These are phyloP conservation scores for Cercospora sp. DNA, from an alignment of 2,329 filamentous ascomycete species.

Conservation along the genomic window DNA sequence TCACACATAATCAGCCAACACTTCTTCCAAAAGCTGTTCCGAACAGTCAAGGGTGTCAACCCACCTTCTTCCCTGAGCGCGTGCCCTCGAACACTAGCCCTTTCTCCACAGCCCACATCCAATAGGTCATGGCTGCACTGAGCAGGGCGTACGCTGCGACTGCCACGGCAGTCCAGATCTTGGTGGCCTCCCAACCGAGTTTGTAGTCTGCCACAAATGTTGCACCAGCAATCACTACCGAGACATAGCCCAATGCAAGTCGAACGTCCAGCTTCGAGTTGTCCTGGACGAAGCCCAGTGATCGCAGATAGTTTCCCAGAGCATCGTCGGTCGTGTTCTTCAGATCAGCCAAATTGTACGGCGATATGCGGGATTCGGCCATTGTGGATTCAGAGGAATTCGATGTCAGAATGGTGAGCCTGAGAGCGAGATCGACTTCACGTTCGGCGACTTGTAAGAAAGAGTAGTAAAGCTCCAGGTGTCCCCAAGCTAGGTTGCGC, in stretches of 20 bases:
- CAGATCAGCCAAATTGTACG: conserved; percentile 65
- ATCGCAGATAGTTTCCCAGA: conserved; percentile 88
- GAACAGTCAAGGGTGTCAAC: conserved; percentile 18
- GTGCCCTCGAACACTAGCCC: conserved; percentile 79
- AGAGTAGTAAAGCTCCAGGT: conserved; percentile 9
- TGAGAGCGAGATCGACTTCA: background rate
- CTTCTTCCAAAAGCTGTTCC: background rate
- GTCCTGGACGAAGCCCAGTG: conserved; percentile 78
- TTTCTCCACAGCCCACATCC: conserved; percentile 82
- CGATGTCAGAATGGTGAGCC: background rate
- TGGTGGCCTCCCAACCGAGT: conserved; percentile 83
- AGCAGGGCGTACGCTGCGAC: conserved; percentile 77
- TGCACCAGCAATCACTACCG: conserved; percentile 75
- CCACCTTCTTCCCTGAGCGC: conserved; percentile 65
- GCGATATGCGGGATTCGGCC: conserved; percentile 40
- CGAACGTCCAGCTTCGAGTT: conserved; percentile 80
- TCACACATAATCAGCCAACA: background rate
- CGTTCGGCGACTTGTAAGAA: background rate
- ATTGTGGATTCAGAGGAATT: conserved; percentile 22
- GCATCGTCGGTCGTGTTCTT: conserved; percentile 97
- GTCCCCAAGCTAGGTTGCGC: conserved; percentile 3
- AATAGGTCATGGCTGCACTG: conserved; percentile 76
- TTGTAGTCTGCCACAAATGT: conserved; percentile 93
- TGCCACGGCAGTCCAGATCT: conserved; percentile 75
- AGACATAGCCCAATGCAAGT: conserved; percentile 77